These are phyloP conservation scores for Pholiota molesta DNA, from an alignment of 768 basidiomycete species.

Conservation along the genomic window DNA sequence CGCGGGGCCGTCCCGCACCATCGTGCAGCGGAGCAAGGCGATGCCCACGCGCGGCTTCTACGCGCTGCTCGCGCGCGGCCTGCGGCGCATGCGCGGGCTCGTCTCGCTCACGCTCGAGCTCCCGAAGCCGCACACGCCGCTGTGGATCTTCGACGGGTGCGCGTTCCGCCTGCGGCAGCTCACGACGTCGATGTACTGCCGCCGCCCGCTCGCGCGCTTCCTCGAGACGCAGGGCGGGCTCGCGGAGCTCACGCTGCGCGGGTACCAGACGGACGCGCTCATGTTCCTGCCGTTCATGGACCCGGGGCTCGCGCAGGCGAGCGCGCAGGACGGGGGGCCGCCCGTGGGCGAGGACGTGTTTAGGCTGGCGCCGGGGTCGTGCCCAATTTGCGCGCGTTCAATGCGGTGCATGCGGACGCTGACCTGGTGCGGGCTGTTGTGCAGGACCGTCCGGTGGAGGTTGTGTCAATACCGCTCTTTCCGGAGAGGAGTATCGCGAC, in stretches of 20 bases:
- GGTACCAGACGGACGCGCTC: slow-evolving; percentile 40
- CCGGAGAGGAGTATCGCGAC: slow-evolving; percentile 17
- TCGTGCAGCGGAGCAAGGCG: slow-evolving; percentile 19
- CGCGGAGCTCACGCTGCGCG: slow-evolving; percentile 57
- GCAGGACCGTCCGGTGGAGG: slow-evolving; percentile 27
- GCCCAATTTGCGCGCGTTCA: slow-evolving; percentile 50
- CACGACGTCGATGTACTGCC: slow-evolving; percentile 60
- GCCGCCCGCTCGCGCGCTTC: slow-evolving; percentile 48
- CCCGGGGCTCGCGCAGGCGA: background rate
- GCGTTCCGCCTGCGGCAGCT: slow-evolving; percentile 49
- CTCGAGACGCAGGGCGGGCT: slow-evolving; percentile 51
- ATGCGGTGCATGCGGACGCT: slow-evolving; percentile 56
- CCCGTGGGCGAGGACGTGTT: slow-evolving; percentile 26
- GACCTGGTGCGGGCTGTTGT: slow-evolving; percentile 47
- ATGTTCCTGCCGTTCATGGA: slow-evolving; percentile 22
- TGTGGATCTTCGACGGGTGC: slow-evolving; percentile 52
- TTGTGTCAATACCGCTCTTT: slow-evolving; percentile 23
- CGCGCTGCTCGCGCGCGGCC: slow-evolving; percentile 46
- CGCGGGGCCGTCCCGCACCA: background rate
- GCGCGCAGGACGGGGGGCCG: slow-evolving; percentile 12
- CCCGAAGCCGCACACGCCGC: slow-evolving; percentile 39
- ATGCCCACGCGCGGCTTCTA: slow-evolving; percentile 52
- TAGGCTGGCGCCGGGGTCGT: slow-evolving; percentile 41
- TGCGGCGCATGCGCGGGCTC: slow-evolving; percentile 42
- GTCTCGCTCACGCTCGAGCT: slow-evolving; percentile 53